Base-by-base conservation (phyloP, 768 basidiomycete species). In the Podaxis sp. region DNA sequence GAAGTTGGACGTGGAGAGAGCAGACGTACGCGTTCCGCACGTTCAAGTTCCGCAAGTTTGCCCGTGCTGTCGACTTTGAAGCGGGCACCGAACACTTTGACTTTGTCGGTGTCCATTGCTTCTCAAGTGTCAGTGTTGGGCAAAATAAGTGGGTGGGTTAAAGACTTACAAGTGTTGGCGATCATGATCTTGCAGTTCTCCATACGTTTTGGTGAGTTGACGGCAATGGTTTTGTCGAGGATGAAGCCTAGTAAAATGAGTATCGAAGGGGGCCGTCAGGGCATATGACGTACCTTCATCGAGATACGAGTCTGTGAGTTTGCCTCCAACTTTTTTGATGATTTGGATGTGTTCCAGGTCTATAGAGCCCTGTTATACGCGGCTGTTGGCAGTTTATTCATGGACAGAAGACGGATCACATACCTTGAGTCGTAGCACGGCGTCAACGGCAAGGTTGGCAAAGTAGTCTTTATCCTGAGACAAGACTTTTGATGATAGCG, bases 41-140 rank as follows among this genome's bases (percentile, higher is more conserved):
- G 89, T 75, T 99, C 97, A 17, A 99, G 87, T 75, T 99, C 97
- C 7, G 97, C 97, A 6, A 99, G 86, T 78, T 99, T 98, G 57
- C 96, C 92, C 2, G 97, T 96, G 51, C 92, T 84, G 69, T 98
- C 96, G 5, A 99, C 97, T 77, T 95, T 94, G 65, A 99, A 88
- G 40, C 95, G 85, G 0, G 97, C 96, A 48, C 97, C 97, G 65
- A 99, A 99, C 64, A 99, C 90, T 78, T 99, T 99, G 82, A 99
- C 97, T 76, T 99, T 99, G 78, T 99, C 97, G 28, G 97, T 99
- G 77, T 99, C 97, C 97, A 99, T 99, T 2, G 97, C 95, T 96
- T 66, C 11, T 65, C 52, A 24, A 48, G 44, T 4, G 37, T 63
- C 8, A 55, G 60, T 5, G 62, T 17, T 26, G 24, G 20, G 11